Percentiles rank a stretch among this genome's conserved stretches.
Conservation (phyloP, 2,329 filamentous ascomycete genomes). For the Alternaria arbusti region DNA sequence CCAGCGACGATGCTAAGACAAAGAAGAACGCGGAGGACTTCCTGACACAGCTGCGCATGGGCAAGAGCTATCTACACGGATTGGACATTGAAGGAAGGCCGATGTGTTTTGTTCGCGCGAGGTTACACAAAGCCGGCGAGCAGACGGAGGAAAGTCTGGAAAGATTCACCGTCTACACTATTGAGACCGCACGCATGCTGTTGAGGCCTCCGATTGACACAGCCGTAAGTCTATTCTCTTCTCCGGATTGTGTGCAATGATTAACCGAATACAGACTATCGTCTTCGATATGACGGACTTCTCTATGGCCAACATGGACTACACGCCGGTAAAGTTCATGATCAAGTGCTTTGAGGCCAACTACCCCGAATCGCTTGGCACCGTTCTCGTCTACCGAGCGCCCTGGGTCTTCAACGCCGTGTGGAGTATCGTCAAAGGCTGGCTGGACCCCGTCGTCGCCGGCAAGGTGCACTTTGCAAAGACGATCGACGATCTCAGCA, state of each 20-base stretch:
- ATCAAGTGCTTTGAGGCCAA: slow-evolving; percentile 99
- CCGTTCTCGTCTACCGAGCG: slow-evolving; percentile 91
- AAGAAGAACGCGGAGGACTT: slow-evolving; percentile 80
- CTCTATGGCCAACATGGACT: slow-evolving; percentile 97
- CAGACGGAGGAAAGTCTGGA: slow-evolving; percentile 84
- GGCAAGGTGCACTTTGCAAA: slow-evolving; percentile 94
- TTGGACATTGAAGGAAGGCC: slow-evolving; percentile 83
- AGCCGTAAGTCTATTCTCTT: slow-evolving; percentile 67
- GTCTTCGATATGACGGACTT: slow-evolving; percentile 97
- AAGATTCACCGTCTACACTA: slow-evolving; percentile 88
- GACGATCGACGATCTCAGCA: slow-evolving; percentile 75
- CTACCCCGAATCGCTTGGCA: slow-evolving; percentile 90
- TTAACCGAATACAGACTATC: slow-evolving; percentile 68
- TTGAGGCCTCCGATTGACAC: slow-evolving; percentile 84
- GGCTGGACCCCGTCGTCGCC: slow-evolving; percentile 96
- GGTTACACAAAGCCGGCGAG: slow-evolving; percentile 81
- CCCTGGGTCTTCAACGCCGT: slow-evolving; percentile 99
- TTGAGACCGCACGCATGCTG: slow-evolving; percentile 90
- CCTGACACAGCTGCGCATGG: slow-evolving; percentile 80
- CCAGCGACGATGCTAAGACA: slow-evolving; percentile 64
- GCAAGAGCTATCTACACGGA: slow-evolving; percentile 93
- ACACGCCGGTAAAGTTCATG: slow-evolving; percentile 97
- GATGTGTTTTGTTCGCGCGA: slow-evolving; percentile 83
- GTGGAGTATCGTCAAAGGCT: slow-evolving; percentile 93
- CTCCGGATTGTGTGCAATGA: neutral